Conservation (phyloP, 1,139 yeast species). For the Yamadazyma songkhlaensis region DNA sequence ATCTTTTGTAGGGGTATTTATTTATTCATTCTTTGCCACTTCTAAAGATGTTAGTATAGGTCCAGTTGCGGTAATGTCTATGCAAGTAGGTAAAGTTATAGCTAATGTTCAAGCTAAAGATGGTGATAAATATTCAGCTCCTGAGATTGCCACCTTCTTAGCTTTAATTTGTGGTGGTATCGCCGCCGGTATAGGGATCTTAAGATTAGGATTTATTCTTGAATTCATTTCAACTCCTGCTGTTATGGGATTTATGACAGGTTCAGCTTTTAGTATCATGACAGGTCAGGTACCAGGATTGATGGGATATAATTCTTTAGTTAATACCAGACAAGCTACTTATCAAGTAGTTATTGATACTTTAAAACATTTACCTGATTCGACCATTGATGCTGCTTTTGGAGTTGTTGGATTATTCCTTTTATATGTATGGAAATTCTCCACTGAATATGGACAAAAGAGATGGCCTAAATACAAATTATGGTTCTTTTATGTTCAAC, state of each 20-base stretch:
- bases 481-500: slow-evolving; percentile 66
- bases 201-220: slow-evolving; percentile 82
- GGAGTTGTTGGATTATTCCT: slow-evolving; percentile 74
- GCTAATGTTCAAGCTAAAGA: slow-evolving; percentile 49
- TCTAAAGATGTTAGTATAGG: slow-evolving; percentile 95
- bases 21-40: slow-evolving; percentile 88
- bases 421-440: slow-evolving; percentile 63
- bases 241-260: slow-evolving; percentile 93
- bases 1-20: slow-evolving; percentile 86
- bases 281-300: slow-evolving; percentile 84
- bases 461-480: slow-evolving; percentile 60
- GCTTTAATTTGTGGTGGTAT: slow-evolving; percentile 84
- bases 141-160: slow-evolving; percentile 75
- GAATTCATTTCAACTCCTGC: slow-evolving; percentile 92
- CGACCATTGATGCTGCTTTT: slow-evolving; percentile 82
- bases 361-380: slow-evolving; percentile 64
- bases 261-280: slow-evolving; percentile 82
- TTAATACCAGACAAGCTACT: slow-evolving; percentile 72
- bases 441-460: slow-evolving; percentile 56
- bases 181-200: slow-evolving; percentile 75
- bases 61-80: slow-evolving; percentile 95
- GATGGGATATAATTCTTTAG: slow-evolving; percentile 67
- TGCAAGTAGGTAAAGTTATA: slow-evolving; percentile 78
- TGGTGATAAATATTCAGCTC: slow-evolving; percentile 47
- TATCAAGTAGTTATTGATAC: slow-evolving; percentile 69